Base-by-base conservation (phyloP, 2,329 filamentous ascomycete genomes). In the Karstenula rhodostoma region DNA sequence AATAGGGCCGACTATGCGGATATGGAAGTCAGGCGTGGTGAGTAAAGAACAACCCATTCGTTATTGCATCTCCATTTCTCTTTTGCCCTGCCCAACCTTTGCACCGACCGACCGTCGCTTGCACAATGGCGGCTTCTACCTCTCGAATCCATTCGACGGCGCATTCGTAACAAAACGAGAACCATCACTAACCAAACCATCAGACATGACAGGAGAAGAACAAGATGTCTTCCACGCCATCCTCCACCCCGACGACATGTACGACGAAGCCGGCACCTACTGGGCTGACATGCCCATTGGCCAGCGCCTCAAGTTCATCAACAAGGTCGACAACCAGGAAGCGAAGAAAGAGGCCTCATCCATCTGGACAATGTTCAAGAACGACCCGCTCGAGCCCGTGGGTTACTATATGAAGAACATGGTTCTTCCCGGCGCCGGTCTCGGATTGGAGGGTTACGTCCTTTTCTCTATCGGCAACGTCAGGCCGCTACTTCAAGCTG, bases 381-480 rank as follows among this genome's bases (percentile, higher is more conserved):
- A 88, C 57, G 93, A 97, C 73, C 93, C 94, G 32, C 84, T 97
- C 17, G 91, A 89, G 57, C 93, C 94, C 0, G 58, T 98, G n/a
- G 82, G 85, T 25, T 95, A 89, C 85, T 98, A 98, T 78, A 90
- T 96, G 76, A 87, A 89, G 73, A 95, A 96, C 76, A 94, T 94
- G 80, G 90, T 97, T 56, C 88, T 98, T 60, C 94, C 94, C 52
- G 94, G 94, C 79, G 93, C 93, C 67, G 94, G 94, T 76, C 87
- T 98, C 54, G 90, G 93, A 75, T 86, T 98, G 29, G 94, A 98
- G 85, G 94, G 88, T 64, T 98, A 97, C 75, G 94, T 97, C 44
- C 86, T 98, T 22, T 98, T 98, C 84, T 97, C 94, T 64, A 97
- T 98, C 69, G 94, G 94, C 60, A 97, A 97, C 79, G 83, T 98